Conservation (phyloP, 169 alveolate species). For the Cryptosporidium felis region DNA sequence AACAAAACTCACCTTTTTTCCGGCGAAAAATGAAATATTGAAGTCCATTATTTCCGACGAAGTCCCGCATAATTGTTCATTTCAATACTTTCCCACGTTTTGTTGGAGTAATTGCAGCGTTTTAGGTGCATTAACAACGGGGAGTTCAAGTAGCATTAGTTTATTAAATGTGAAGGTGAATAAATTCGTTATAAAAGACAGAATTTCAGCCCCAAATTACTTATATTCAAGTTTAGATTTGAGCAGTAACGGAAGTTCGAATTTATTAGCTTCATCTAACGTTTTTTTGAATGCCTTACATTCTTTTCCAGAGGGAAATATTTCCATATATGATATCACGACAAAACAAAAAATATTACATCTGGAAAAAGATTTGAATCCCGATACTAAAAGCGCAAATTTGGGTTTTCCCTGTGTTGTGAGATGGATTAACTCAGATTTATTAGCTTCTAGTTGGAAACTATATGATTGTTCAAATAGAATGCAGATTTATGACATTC, state of each 20-base stretch:
- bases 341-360: neutral
- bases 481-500: slow-evolving; percentile 3
- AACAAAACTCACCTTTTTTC: neutral
- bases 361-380: neutral
- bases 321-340: slow-evolving; percentile 1
- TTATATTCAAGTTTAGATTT: slow-evolving; percentile 3
- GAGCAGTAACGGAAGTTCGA: neutral
- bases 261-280: slow-evolving; percentile 22
- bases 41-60: slow-evolving; percentile 14
- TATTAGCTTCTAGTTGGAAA: slow-evolving; percentile 36
- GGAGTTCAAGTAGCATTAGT: neutral
- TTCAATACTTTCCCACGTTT: slow-evolving; percentile 4
- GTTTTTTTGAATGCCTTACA: neutral
- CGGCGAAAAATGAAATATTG: neutral
- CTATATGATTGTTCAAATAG: neutral
- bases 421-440: slow-evolving; percentile 9
- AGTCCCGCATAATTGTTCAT: neutral
- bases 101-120: neutral
- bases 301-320: neutral
- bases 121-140: slow-evolving; percentile 45
- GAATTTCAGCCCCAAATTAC: neutral
- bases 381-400: neutral
- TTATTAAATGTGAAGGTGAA: neutral
- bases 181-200: neutral
- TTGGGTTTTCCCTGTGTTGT: slow-evolving; percentile 14